Evolutionary conservation across 2,329 filamentous ascomycete genomes (phyloP), one percentile per base, ranked within the genome.

Genomic region (Exophiala aquamarina): DNA sequence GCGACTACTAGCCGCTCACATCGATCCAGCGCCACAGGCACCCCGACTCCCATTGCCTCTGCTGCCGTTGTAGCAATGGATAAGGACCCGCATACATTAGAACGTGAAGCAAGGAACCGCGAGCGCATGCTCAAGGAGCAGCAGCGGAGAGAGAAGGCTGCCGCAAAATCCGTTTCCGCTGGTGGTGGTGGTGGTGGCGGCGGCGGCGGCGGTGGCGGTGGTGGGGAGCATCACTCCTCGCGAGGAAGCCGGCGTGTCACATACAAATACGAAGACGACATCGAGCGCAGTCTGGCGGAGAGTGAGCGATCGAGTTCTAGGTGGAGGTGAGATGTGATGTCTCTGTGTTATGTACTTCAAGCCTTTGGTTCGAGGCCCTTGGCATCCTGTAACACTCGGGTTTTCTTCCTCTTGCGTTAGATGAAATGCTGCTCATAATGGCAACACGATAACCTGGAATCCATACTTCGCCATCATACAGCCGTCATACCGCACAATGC

Each of bases 41-140:
- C 54, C 11, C 43, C 48, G 9, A 40, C 41, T 7, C 48, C 52
- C 17, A 18, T 41, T 15, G 14, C 26, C 7, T 31, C 43, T 11
- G 11, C 15, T 14, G 18, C 15, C 21, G 20, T 33, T 3, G 14
- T 13, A 17, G 3, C 33, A 4, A 15, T 45, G 18, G 56, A 58
- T 21, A 58, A 55, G 28, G 81, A 91, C 78, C 59, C 81, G 73
- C 61, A 89, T 62, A 89, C 86, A 32, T 77, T 86, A 42, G 87
- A 92, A 64, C 89, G 88, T 57, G 84, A 85, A 50, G 75, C 79
- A 43, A 73, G 89, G 55, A 72, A 74, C 36, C 65, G 69, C 11
- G 87, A 92, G 66, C 73, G 79, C 6, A 70, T 80, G 45, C 63
- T 88, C 33, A 82, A 80, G 53, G 84, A 87, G 60, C 75, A 77